A percentile compares a stretch with the other conserved stretches of the same genome.
These are phyloP conservation scores for Parsonsia alboflavescens DNA, from an alignment of 257 asterid species.

Conservation along the genomic window DNA sequence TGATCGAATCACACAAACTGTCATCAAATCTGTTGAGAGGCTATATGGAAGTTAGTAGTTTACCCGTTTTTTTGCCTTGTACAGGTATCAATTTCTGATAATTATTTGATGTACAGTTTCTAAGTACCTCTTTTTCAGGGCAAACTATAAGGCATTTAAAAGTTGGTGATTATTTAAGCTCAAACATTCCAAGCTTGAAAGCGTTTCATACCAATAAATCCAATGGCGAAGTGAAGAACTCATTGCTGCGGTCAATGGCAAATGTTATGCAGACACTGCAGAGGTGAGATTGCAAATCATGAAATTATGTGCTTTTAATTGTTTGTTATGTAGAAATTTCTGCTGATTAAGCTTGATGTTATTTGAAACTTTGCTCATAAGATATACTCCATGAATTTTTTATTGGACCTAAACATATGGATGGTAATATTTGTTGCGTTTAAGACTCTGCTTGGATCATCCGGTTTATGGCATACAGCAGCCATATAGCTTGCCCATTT, in stretches of 20 bases:
- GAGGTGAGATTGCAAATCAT: slow-evolving; percentile 52
- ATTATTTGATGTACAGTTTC: slow-evolving; percentile 22
- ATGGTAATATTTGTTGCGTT: background rate
- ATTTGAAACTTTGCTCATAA: background rate
- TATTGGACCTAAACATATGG: background rate
- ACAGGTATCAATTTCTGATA: background rate
- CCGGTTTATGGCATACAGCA: no score
- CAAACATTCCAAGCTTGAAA: slow-evolving; percentile 77
- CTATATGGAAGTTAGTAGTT: slow-evolving; percentile 70
- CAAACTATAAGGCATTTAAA: slow-evolving; percentile 81
- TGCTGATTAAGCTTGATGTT: background rate
- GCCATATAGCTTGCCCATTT: no score
- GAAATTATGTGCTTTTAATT: background rate
- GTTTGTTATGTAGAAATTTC: background rate
- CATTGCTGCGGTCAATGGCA: slow-evolving; percentile 46
- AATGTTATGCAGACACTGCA: slow-evolving; percentile 58
- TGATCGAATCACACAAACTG: slow-evolving; percentile 52
- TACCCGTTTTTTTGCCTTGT: background rate
- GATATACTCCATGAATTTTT: background rate
- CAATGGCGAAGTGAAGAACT: slow-evolving; percentile 51
- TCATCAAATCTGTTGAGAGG: slow-evolving; percentile 69
- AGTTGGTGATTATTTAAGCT: slow-evolving; percentile 59
- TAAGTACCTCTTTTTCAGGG: slow-evolving; percentile 53
- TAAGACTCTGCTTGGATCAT: no score
- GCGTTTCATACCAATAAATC: slow-evolving; percentile 37